Evolutionary conservation across 2,329 filamentous ascomycete genomes (phyloP).

Genomic region (Zasmidium cellare): DNA sequence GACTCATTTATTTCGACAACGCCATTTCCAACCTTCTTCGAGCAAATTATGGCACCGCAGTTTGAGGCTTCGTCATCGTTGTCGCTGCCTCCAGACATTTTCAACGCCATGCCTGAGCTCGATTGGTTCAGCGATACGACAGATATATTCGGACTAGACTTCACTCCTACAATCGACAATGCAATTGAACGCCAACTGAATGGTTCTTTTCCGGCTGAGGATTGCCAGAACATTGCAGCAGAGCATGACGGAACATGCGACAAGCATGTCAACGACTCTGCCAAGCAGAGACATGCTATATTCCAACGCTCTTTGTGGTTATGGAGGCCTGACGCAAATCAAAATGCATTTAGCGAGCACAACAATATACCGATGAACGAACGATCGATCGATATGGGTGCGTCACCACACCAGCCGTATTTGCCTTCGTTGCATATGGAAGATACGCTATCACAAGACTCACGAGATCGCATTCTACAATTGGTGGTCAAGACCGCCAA

Average conservation of each 20-base stretch:
- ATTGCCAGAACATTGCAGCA: neutral
- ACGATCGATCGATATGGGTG: conserved; percentile 28
- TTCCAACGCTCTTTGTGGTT: conserved; percentile 25
- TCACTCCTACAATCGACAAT: conserved; percentile 20
- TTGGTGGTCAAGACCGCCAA: conserved; percentile 33
- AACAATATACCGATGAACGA: conserved; percentile 30
- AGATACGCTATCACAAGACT: conserved; percentile 22
- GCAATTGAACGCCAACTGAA: conserved; percentile 6
- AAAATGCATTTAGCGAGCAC: conserved; percentile 34
- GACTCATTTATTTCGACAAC: neutral
- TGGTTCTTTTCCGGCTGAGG: neutral
- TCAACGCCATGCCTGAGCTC: conserved; percentile 17
- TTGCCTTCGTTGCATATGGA: conserved; percentile 28
- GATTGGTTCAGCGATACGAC: conserved; percentile 15
- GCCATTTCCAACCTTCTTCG: conserved; percentile 21
- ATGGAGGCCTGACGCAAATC: conserved; percentile 32
- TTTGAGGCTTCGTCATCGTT: conserved; percentile 9
- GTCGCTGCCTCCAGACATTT: conserved; percentile 17
- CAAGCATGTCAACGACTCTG: neutral
- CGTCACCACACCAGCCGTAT: conserved; percentile 32
- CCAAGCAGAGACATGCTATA: conserved; percentile 11
- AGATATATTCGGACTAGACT: conserved; percentile 23
- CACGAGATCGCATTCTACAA: conserved; percentile 34
- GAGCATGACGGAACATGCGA: neutral
- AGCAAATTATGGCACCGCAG: conserved; percentile 25